Evolutionary conservation across 306 rosid genomes (phyloP).

Genomic region (Alnus glutinosa): DNA sequence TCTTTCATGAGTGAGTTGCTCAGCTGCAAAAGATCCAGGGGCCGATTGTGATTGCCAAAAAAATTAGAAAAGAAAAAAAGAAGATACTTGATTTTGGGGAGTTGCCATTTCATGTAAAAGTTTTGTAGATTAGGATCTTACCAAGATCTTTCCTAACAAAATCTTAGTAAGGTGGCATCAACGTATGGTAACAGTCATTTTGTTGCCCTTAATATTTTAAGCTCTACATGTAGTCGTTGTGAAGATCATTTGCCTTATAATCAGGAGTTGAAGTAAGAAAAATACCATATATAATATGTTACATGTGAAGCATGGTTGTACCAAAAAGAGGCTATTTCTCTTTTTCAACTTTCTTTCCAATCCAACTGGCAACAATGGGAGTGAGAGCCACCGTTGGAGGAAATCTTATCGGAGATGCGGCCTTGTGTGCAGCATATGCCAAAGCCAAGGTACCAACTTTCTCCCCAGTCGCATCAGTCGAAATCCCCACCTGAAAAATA

Average conservation of each 20-base stretch:
- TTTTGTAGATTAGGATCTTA: too few species aligned
- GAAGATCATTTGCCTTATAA: background rate
- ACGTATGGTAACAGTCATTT: background rate
- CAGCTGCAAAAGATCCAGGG: too few species aligned
- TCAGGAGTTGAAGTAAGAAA: background rate
- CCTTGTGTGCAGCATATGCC: slow-evolving; percentile 97
- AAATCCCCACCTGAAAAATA: slow-evolving; percentile 72
- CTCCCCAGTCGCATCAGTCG: slow-evolving; percentile 62
- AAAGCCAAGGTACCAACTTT: slow-evolving; percentile 90
- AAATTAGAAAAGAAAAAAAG: too few species aligned
- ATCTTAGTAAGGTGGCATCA: too few species aligned
- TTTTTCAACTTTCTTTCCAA: slow-evolving; percentile 70
- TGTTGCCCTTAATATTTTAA: background rate
- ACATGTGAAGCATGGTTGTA: background rate
- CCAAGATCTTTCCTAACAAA: too few species aligned
- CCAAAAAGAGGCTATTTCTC: slow-evolving; percentile 38
- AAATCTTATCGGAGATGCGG: slow-evolving; percentile 94
- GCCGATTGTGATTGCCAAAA: too few species aligned
- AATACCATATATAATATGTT: background rate
- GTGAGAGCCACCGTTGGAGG: slow-evolving; percentile 98
- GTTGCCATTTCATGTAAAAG: too few species aligned
- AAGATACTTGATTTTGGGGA: too few species aligned
- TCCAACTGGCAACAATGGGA: slow-evolving; percentile 87
- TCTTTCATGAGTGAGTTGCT: too few species aligned
- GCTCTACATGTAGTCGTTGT: background rate